These are phyloP conservation scores for Salix caprea DNA, from an alignment of 345 rosid species.

Conservation along the genomic window DNA sequence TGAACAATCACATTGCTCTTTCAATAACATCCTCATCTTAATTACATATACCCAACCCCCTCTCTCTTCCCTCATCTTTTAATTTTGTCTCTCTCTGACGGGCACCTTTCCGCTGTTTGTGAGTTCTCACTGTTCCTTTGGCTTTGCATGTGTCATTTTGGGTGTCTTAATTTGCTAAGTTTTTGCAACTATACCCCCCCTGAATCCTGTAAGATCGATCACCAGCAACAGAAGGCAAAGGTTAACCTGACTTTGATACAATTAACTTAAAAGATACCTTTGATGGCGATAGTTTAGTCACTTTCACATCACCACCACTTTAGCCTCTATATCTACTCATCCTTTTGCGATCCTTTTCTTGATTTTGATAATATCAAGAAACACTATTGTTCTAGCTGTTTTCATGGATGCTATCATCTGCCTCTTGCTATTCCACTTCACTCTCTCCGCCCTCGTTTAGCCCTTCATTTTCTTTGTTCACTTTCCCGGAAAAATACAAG, in stretches of 20 bases:
- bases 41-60: too few relatives aligned
- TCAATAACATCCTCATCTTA: too few relatives aligned
- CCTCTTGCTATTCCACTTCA: background rate
- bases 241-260: background rate
- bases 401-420: background rate
- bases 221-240: constrained; percentile 4
- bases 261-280: background rate
- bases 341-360: constrained; percentile 26
- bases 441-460: constrained; percentile 4
- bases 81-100: too few relatives aligned
- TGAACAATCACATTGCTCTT: too few relatives aligned
- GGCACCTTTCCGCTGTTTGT: too few relatives aligned
- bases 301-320: constrained; percentile 33
- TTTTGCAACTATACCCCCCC: background rate
- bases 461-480: constrained; percentile 9
- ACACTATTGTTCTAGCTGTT: background rate
- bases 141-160: too few relatives aligned
- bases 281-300: constrained; percentile 71
- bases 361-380: constrained; percentile 22
- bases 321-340: constrained; percentile 33
- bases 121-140: too few relatives aligned
- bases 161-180: too few relatives aligned
- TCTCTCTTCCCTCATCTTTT: too few relatives aligned
- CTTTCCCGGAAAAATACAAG: constrained; percentile 6
- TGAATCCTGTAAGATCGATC: constrained; percentile 8